Evolutionary conservation across 108 stramenopile species (phyloP).

Genomic region (Cyclotella sp.): DNA sequence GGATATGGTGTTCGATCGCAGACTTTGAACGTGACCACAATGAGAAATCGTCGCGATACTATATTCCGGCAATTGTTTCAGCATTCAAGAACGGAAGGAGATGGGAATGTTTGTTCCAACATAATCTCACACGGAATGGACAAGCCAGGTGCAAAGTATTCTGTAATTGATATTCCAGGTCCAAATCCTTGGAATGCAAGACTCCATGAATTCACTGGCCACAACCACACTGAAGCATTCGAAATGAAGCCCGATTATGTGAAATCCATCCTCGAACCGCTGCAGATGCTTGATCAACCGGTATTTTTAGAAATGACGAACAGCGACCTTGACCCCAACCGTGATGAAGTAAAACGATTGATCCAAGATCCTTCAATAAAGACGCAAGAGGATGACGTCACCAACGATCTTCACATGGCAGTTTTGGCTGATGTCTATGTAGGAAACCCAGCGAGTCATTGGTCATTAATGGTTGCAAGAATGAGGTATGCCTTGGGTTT

Average conservation of each 20-base stretch:
- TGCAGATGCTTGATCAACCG: conserved; percentile 25
- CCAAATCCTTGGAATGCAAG: neutral
- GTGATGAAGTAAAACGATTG: conserved; percentile 22
- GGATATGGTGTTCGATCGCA: neutral
- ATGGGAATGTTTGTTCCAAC: no score
- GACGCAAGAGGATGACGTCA: neutral
- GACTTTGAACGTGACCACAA: neutral
- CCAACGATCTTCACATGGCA: conserved; percentile 32
- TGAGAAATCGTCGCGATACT: conserved; percentile 7
- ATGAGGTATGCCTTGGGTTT: conserved; percentile 23
- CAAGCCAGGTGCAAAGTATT: neutral
- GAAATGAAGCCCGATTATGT: conserved; percentile 45
- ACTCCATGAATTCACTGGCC: conserved; percentile 1
- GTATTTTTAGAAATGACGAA: conserved; percentile 13
- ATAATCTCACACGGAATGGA: neutral
- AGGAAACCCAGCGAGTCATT: conserved; percentile 25
- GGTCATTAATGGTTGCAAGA: conserved; percentile 15
- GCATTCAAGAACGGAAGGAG: neutral
- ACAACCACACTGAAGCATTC: conserved; percentile 2
- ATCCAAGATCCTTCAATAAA: conserved; percentile 20
- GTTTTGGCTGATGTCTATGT: conserved; percentile 35
- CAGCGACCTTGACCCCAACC: conserved; percentile 8
- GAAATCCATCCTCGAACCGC: conserved; percentile 23
- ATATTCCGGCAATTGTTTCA: conserved; percentile 1
- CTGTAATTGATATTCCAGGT: conserved; percentile 1